phyloP scores from a whole-genome alignment of 139 green algal species.

The Picochlorum sp. region DNA sequence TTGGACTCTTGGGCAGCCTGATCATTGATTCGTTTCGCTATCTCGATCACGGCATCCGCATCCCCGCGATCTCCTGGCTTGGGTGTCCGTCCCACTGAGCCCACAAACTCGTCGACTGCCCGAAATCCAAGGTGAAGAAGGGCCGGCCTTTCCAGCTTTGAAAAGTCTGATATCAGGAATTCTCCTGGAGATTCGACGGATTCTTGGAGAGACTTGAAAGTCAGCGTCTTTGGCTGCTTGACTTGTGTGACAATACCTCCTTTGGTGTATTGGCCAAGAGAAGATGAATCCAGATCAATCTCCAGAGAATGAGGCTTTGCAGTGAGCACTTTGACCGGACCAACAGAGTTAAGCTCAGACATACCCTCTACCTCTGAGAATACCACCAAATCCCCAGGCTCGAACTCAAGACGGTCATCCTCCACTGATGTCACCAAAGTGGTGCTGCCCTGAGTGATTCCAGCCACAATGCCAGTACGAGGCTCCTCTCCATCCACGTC shows the following conservation, averaged over 20 bases:
- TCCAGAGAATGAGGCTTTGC: constrained; percentile 89
- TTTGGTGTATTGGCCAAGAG: constrained; percentile 39
- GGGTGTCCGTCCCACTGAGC: constrained; percentile 47
- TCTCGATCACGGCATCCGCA: constrained; percentile 50
- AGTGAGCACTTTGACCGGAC: constrained; percentile 69
- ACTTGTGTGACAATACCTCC: constrained; percentile 88
- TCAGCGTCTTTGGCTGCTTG: constrained; percentile 80
- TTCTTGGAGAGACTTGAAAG: constrained; percentile 65
- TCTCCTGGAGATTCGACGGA: constrained; percentile 78
- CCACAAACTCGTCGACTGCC: constrained; percentile 77
- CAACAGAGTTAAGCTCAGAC: constrained; percentile 69
- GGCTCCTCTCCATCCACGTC: constrained; percentile 89
- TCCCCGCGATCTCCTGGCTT: constrained; percentile 53
- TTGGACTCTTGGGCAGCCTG: constrained; percentile 14
- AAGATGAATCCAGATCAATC: constrained; percentile 80
- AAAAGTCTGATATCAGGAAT: constrained; percentile 93
- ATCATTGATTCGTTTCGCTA: constrained; percentile 54
- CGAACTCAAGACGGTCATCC: constrained; percentile 95
- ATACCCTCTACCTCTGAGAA: constrained; percentile 91
- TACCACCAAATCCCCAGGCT: constrained; percentile 66
- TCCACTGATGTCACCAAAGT: constrained; percentile 93
- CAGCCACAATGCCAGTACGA: constrained; percentile 86
- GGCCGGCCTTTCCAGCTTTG: constrained; percentile 86
- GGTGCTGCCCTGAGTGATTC: constrained; percentile 55
- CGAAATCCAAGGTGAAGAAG: constrained; percentile 91